Base-by-base conservation (phyloP, 495 filamentous ascomycete species). In the Friedmanniomyces endolithicus region DNA sequence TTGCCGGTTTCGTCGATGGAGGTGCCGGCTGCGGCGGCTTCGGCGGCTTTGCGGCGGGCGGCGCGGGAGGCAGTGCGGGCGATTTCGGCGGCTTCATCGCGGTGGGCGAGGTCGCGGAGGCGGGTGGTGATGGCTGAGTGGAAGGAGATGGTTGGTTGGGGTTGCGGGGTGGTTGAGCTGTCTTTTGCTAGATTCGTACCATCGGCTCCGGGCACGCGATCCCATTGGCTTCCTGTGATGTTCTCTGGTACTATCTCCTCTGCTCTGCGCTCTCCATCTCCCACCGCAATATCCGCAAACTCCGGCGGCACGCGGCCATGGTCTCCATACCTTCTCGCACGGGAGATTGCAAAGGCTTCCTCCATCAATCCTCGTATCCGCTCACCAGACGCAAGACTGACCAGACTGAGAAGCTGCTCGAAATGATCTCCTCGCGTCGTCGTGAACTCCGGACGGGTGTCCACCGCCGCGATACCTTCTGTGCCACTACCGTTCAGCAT, bases 371-470 rank as follows among this genome's bases (percentile, higher is more conserved):
- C 75, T 39, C 83, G 71, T 24, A 94, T 37, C 22, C 84, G 77
- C 62, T 88, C 82, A 55, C 87, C 82, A 34, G 84, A 78, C 7
- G 84, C 82, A 29, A 92, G 75, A 9, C 86, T 89, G 29, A 94
- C 51, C 24, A 94, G 72, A 24, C 83, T 79, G 19, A 94, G 61
- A 47, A 94, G 80, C 48, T 94, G 86, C 14, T 81, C 80, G 31
- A 92, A 67, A 33, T 74, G 77, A 1, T 82, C 74, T 11, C 84
- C 47, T 27, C 46, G 31, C 22, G 37, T 44, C 0, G 51, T 50
- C 35, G 59, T 49, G 29, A 48, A 58, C 31, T 61, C 58, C 6
- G 58, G 53, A 9, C 54, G 14, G 4, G 37, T 37, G 25, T 52
- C 48, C 17, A 82, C 78, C 16, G 75, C 63, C 1, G 81, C 74